Conservation (phyloP, 192 early-diverging fungal species). For the Coemansia sp. region DNA sequence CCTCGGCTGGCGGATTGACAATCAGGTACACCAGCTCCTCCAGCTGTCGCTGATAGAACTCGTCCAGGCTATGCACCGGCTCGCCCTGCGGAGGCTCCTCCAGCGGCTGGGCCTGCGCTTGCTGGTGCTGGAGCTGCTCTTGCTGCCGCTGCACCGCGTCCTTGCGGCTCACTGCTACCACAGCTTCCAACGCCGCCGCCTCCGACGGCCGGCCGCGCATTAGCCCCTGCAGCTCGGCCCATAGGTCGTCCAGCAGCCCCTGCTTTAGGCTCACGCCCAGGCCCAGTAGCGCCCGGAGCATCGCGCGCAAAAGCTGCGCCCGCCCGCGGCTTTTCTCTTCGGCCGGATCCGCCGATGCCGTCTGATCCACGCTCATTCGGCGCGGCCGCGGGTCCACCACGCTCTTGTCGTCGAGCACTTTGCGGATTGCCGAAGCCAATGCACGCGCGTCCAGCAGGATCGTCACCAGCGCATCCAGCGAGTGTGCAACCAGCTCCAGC, state of each 20-base stretch:
- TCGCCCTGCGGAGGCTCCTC: neutral
- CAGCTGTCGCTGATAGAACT: slow-evolving; percentile 11
- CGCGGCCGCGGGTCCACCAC: neutral
- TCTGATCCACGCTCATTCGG: neutral
- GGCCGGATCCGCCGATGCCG: neutral
- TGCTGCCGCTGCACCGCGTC: neutral
- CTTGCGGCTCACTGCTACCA: neutral
- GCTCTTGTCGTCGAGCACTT: slow-evolving; percentile 1
- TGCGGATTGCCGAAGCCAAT: slow-evolving; percentile 5
- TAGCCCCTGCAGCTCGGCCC: slow-evolving; percentile 15
- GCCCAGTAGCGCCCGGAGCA: slow-evolving; percentile 32
- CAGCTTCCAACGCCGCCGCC: neutral
- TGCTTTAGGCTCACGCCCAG: slow-evolving; percentile 22
- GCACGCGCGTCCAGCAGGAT: slow-evolving; percentile 38
- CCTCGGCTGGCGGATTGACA: slow-evolving; percentile 9
- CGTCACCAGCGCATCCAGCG: slow-evolving; percentile 51
- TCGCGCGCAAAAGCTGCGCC: slow-evolving; percentile 13
- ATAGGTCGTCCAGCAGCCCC: slow-evolving; percentile 25
- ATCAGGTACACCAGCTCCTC: slow-evolving; percentile 19
- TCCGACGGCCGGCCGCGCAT: neutral
- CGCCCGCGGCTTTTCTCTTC: neutral
- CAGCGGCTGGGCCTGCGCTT: neutral
- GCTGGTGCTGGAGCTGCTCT: too few relatives aligned
- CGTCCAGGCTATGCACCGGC: neutral
- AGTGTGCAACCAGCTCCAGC: slow-evolving; percentile 44